phyloP scores from a whole-genome alignment of 2,329 filamentous ascomycete genomes.

The Fusarium devonianum region DNA sequence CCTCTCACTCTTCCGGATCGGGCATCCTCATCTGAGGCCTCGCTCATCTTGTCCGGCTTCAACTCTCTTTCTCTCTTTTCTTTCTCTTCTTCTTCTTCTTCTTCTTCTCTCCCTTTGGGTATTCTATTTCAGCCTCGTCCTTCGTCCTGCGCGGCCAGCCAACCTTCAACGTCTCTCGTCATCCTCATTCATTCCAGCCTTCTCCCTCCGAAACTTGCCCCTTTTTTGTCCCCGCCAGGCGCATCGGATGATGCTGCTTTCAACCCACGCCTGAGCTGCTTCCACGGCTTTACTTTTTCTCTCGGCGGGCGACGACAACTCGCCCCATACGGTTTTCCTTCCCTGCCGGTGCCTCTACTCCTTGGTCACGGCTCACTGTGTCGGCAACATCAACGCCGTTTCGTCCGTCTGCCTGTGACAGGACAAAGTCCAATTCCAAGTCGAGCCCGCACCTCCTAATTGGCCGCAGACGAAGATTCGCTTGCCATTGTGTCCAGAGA shows the following conservation, averaged over 20 bases:
- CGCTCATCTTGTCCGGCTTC: background rate
- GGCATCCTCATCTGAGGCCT: conserved; percentile 22
- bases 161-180: conserved; percentile 17
- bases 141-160: conserved; percentile 3
- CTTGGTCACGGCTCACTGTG: no score
- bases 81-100: conserved; percentile 1
- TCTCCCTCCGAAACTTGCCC: conserved; percentile 18
- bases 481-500: no score
- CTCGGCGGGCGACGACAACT: background rate
- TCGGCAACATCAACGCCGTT: no score
- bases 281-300: conserved; percentile 5
- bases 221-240: conserved; percentile 27
- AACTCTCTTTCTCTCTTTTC: conserved; percentile 10
- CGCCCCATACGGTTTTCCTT: background rate
- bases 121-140: background rate
- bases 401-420: background rate
- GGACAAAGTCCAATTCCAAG: conserved; percentile 4
- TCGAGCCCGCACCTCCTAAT: no score
- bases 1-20: conserved; percentile 31
- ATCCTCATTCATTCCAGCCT: conserved; percentile 15
- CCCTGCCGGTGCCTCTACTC: conserved; percentile 1
- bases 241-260: conserved; percentile 23
- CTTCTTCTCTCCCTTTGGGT: conserved; percentile 3
- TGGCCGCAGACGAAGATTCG: no score
- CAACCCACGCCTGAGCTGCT: background rate